Conservation (phyloP, 225 moss, liverwort and hornwort species). For the Marchantia paleacea region DNA sequence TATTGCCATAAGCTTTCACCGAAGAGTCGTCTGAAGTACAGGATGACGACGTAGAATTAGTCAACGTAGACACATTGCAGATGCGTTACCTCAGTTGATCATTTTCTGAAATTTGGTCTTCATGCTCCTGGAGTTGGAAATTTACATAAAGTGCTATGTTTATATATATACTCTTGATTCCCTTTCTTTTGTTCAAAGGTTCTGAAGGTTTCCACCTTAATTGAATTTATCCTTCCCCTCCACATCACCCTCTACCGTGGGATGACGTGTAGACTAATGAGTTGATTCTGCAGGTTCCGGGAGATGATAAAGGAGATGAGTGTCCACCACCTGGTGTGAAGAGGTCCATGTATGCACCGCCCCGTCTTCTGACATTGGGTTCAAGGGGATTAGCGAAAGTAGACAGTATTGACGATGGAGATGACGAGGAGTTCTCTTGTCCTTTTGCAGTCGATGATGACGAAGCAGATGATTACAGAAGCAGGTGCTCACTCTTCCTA, state of each 20-base stretch:
- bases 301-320: constrained; percentile 62
- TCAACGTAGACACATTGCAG: neutral
- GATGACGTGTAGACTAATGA: neutral
- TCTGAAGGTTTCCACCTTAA: neutral
- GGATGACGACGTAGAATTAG: neutral
- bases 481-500: constrained; percentile 50
- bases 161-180: too few species aligned
- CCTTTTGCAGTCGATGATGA: constrained; percentile 86
- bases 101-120: neutral
- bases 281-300: constrained; percentile 37
- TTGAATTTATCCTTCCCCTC: neutral
- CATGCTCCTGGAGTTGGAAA: too few species aligned
- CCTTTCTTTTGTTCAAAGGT: neutral
- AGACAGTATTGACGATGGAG: constrained; percentile 52
- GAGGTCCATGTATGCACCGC: constrained; percentile 71
- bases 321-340: constrained; percentile 62
- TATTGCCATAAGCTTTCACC: neutral
- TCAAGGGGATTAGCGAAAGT: constrained; percentile 54
- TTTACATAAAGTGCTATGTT: too few species aligned
- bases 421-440: constrained; percentile 74
- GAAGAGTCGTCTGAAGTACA: neutral
- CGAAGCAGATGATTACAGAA: constrained; percentile 74
- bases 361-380: constrained; percentile 56
- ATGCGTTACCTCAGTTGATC: neutral
- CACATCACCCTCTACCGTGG: neutral